Conservation (phyloP, 768 basidiomycete genomes). For the Psilocybe cubensis region DNA sequence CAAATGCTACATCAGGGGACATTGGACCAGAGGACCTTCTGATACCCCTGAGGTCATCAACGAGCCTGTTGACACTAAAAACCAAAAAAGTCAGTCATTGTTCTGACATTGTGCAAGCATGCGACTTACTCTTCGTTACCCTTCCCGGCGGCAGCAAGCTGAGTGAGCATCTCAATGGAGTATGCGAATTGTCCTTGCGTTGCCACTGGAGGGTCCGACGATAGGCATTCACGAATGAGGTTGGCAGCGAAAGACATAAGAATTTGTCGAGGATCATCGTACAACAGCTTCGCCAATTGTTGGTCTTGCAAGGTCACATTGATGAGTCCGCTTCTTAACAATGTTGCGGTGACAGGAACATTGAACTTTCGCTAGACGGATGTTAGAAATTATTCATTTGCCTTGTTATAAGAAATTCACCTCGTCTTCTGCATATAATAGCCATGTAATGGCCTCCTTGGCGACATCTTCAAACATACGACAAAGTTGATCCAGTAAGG, state of each 20-base stretch:
- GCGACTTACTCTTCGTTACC: slow-evolving; percentile 83
- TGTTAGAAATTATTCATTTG: slow-evolving; percentile 4
- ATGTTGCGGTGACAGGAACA: slow-evolving; percentile 88
- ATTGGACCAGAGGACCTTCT: slow-evolving; percentile 48
- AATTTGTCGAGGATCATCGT: slow-evolving; percentile 75
- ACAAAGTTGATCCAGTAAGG: slow-evolving; percentile 87
- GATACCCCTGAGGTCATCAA: slow-evolving; percentile 82
- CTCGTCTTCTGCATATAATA: slow-evolving; percentile 95
- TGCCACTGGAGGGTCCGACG: slow-evolving; percentile 79
- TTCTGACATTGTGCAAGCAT: slow-evolving; percentile 4
- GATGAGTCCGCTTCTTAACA: slow-evolving; percentile 85
- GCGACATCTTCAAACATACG: slow-evolving; percentile 89
- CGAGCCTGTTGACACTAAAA: slow-evolving; percentile 64
- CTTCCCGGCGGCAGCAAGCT: slow-evolving; percentile 74
- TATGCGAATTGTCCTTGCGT: slow-evolving; percentile 79
- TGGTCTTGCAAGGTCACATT: slow-evolving; percentile 80
- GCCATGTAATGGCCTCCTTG: slow-evolving; percentile 96
- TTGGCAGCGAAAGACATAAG: slow-evolving; percentile 82
- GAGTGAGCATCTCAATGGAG: slow-evolving; percentile 80
- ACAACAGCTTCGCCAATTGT: slow-evolving; percentile 85
- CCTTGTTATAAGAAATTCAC: slow-evolving; percentile 43
- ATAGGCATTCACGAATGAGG: slow-evolving; percentile 85
- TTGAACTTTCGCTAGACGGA: slow-evolving; percentile 87
- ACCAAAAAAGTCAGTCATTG: slow-evolving; percentile 2
- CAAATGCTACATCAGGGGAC: slow-evolving; percentile 15